Evolutionary conservation across 495 filamentous ascomycete species (phyloP).

Genomic region (Articulospora tetracladia): DNA sequence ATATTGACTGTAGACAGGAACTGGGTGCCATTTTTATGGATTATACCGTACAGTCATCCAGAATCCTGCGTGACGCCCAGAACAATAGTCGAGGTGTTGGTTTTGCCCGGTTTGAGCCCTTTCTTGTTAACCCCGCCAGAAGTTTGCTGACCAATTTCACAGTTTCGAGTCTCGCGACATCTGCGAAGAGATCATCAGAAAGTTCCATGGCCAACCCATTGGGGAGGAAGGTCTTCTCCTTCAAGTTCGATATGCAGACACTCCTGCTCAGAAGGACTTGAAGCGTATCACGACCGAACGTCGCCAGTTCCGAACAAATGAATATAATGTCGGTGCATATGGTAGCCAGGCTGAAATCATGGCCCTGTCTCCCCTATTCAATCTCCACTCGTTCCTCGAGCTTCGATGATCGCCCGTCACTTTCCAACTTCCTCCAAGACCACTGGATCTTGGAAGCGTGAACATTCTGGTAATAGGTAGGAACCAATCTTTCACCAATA

Average conservation of each 20-base stretch:
- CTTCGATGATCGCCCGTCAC: constrained; percentile 19
- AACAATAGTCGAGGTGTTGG: constrained; percentile 95
- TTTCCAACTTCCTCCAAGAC: constrained; percentile 12
- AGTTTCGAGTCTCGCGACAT: constrained; percentile 79
- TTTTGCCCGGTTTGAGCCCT: constrained; percentile 75
- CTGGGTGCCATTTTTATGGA: constrained; percentile 75
- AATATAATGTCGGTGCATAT: constrained; percentile 75
- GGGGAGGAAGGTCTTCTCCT: constrained; percentile 72
- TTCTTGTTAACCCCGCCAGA: neutral
- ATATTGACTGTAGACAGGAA: constrained; percentile 43
- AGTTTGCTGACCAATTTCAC: constrained; percentile 34
- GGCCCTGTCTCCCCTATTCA: constrained; percentile 36
- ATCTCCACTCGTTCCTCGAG: constrained; percentile 22
- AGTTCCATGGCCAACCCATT: constrained; percentile 73
- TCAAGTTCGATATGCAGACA: constrained; percentile 95
- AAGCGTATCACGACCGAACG: constrained; percentile 92
- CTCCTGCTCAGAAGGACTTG: constrained; percentile 89
- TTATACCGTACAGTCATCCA: constrained; percentile 81
- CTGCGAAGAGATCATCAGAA: constrained; percentile 79
- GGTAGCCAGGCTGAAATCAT: constrained; percentile 45
- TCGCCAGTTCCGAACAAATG: constrained; percentile 87
- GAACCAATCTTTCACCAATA: neutral
- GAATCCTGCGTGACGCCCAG: constrained; percentile 85
- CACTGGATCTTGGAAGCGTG: constrained; percentile 26
- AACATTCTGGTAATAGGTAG: constrained; percentile 17